Evolutionary conservation across 192 early-diverging fungal genomes (phyloP), one percentile per base, ranked within the genome.

Genomic region (Coemansia sp.): DNA sequence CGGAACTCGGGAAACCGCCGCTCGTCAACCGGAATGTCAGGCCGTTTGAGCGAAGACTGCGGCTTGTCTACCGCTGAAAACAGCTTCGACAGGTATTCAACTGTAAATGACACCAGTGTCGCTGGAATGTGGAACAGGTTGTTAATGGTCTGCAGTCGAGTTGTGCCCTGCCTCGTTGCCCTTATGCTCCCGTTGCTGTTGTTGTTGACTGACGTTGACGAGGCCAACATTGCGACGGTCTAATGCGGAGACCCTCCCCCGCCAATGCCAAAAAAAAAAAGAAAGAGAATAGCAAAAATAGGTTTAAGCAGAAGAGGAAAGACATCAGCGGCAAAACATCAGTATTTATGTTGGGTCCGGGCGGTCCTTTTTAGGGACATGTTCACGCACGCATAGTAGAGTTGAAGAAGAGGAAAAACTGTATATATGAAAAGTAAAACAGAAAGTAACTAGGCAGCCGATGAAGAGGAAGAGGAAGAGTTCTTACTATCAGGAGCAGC

Each of bases 1-100:
- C 73, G 66, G 23, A 81, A 81, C 37, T 81, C 79, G 45, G 79
- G 79, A 45, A 65, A 81, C 46, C 63, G 55, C 11, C 79, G 74
- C 21, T 59, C 39, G 38, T 81, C 79, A 2, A 75, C 50, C 0
- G 70, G 67, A 15, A 70, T 62, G 46, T 72, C 64, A 0, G 74
- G 79, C 37, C 63, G 58, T 37, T 81, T 81, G 21, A 81, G 62
- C 60, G 36, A 36, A 0, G 64, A 46, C 32, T 67, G 58, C 3
- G 79, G 71, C 46, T 68, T 73, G 32, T 70, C 67, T 0, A 76
- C 74, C 3, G 79, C 74, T n/a, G 74, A 69, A 59, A 81, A 81
- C 12, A 81, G 71, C 74, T 76, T 72, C 17, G 70, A 63, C 19
- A 81, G 61, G 60, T 73, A 81, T 25, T 81, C 74, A 10, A 76